Conservation (phyloP, 768 basidiomycete genomes). For the Phanerodontia chrysosporium region DNA sequence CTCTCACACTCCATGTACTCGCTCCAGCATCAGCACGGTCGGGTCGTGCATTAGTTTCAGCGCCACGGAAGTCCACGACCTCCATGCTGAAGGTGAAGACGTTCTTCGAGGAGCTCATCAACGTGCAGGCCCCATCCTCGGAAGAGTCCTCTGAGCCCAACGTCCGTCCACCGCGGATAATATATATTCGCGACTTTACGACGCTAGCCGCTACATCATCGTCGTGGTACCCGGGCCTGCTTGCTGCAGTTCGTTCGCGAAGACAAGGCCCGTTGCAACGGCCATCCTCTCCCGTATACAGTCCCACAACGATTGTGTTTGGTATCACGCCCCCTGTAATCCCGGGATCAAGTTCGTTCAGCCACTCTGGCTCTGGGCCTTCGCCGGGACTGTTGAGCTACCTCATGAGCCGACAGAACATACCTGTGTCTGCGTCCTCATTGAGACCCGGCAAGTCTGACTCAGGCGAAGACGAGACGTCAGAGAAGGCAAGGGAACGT, state of each 20-base stretch:
- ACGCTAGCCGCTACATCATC: constrained; percentile 69
- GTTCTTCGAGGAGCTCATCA: constrained; percentile 78
- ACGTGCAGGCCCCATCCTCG: constrained; percentile 38
- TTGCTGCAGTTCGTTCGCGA: constrained; percentile 73
- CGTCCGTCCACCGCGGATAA: constrained; percentile 55
- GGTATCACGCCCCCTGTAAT: constrained; percentile 77
- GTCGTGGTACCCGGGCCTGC: constrained; percentile 77
- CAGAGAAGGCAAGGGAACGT: constrained; percentile 65
- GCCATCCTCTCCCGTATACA: constrained; percentile 53
- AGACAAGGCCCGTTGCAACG: constrained; percentile 61
- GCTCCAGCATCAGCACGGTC: constrained; percentile 23
- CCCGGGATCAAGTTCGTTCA: constrained; percentile 22
- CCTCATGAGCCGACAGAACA: constrained; percentile 39
- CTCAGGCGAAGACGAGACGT: constrained; percentile 63
- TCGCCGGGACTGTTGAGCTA: constrained; percentile 38
- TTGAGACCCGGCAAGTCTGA: constrained; percentile 40
- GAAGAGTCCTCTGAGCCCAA: constrained; percentile 21
- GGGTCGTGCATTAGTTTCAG: constrained; percentile 5
- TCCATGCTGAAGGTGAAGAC: constrained; percentile 46
- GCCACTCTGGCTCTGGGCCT: constrained; percentile 2
- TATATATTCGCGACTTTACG: constrained; percentile 81
- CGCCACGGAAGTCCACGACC: background rate
- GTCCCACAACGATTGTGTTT: constrained; percentile 81
- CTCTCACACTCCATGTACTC: constrained; percentile 45
- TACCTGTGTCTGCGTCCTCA: constrained; percentile 27